These are phyloP conservation scores for Saccharata proteae DNA, from an alignment of 2,329 filamentous ascomycete species.

Conservation along the genomic window DNA sequence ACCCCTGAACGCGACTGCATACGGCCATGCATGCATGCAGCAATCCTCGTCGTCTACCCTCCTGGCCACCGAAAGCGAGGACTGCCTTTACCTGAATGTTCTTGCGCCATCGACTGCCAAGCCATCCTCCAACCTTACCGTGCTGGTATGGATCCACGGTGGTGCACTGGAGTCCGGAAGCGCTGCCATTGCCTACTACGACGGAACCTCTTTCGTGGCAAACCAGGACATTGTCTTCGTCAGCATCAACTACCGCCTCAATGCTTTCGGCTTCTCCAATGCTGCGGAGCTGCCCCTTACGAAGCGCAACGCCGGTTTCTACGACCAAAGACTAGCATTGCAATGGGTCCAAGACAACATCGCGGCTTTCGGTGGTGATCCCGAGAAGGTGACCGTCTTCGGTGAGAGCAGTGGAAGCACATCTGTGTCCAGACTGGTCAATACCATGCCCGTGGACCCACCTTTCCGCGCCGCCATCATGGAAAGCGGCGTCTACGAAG, in stretches of 20 bases:
- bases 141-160: constrained; percentile 41
- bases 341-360: constrained; percentile 30
- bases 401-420: constrained; percentile 28
- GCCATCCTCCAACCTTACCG: constrained; percentile 13
- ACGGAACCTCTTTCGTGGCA: constrained; percentile 9
- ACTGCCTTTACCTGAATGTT: constrained; percentile 33
- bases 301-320: constrained; percentile 29
- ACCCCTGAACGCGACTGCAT: constrained; percentile 24
- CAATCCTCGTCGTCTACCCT: constrained; percentile 12
- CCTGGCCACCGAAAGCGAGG: constrained; percentile 15
- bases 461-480: constrained; percentile 27
- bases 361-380: constrained; percentile 26
- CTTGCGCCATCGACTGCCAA: constrained; percentile 16
- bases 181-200: constrained; percentile 12
- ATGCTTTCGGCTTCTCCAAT: constrained; percentile 30
- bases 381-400: constrained; percentile 24
- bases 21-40: constrained; percentile 34
- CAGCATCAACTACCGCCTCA: constrained; percentile 22
- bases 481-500: constrained; percentile 20
- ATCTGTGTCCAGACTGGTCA: constrained; percentile 36
- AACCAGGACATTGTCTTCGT: constrained; percentile 15
- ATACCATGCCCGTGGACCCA: constrained; percentile 24
- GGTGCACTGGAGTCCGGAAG: constrained; percentile 2
- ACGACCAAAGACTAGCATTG: constrained; percentile 28
- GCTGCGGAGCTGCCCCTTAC: constrained; percentile 23